phyloP scores from a whole-genome alignment of 352 stramenopile genomes.

The Globisporangium takayamanum region DNA sequence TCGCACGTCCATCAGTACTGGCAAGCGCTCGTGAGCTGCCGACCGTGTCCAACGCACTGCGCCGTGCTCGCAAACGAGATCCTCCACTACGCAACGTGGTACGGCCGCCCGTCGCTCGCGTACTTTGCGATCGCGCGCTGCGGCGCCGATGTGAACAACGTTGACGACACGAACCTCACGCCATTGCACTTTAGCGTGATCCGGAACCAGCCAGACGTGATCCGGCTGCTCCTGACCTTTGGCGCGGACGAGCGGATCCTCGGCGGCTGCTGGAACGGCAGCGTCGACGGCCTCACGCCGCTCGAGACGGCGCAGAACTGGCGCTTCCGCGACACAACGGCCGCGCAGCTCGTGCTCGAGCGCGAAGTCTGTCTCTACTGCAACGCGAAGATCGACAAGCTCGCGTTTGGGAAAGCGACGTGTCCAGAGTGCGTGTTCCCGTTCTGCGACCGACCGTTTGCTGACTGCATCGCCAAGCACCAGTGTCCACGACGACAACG shows the following conservation, averaged over 20 bases:
- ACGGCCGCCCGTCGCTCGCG: conserved; percentile 46
- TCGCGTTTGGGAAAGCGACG: conserved; percentile 42
- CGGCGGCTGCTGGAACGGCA: conserved; percentile 34
- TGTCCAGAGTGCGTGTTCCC: conserved; percentile 49
- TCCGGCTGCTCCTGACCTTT: conserved; percentile 53
- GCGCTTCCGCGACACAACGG: conserved; percentile 61
- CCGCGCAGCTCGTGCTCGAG: conserved; percentile 56
- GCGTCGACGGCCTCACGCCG: conserved; percentile 33
- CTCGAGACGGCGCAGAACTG: conserved; percentile 54
- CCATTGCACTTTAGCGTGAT: conserved; percentile 77
- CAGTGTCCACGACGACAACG: conserved; percentile 32
- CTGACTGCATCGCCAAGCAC: conserved; percentile 56
- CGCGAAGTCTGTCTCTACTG: conserved; percentile 76
- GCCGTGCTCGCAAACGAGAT: conserved; percentile 70
- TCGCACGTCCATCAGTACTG: conserved; percentile 32
- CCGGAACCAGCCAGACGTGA: conserved; percentile 68
- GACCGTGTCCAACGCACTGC: conserved; percentile 12
- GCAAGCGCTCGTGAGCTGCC: conserved; percentile 35
- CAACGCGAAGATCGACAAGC: conserved; percentile 63
- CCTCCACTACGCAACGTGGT: conserved; percentile 72
- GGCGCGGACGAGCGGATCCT: conserved; percentile 28
- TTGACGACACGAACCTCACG: conserved; percentile 58
- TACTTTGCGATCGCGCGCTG: conserved; percentile 58
- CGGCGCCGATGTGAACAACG: conserved; percentile 62
- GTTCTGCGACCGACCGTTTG: conserved; percentile 40